Evolutionary conservation across 23 red algal species (phyloP).

Genomic region (Gracilaria vermiculophylla): DNA sequence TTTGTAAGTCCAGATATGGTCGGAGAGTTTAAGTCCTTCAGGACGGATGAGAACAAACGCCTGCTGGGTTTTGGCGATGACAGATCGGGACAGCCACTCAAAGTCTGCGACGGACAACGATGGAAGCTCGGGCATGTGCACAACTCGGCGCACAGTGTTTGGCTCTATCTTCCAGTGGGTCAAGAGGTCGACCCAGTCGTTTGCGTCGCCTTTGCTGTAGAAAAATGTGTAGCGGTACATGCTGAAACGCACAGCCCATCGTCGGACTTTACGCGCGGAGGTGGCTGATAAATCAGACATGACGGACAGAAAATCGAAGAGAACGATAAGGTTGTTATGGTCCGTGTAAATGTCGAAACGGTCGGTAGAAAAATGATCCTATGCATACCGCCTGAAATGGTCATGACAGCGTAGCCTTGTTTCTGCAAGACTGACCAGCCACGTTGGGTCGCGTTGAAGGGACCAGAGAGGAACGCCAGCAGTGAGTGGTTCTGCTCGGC

Average conservation of each 20-base stretch:
- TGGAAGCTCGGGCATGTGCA: slow-evolving; percentile 12
- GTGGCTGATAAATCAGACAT: slow-evolving; percentile 23
- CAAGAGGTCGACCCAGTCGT: slow-evolving; percentile 35
- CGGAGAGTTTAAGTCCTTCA: background rate
- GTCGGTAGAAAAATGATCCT: background rate
- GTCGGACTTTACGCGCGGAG: slow-evolving; percentile 22
- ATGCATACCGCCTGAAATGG: slow-evolving; percentile 16
- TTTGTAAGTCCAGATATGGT: slow-evolving; percentile 10
- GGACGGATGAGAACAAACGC: background rate
- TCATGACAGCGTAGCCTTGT: slow-evolving; percentile 14
- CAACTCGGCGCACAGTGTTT: background rate
- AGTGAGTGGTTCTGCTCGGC: background rate
- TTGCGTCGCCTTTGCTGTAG: slow-evolving; percentile 54
- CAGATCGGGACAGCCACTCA: background rate
- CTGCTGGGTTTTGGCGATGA: slow-evolving; percentile 13
- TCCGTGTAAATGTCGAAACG: slow-evolving; percentile 25
- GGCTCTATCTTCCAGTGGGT: background rate
- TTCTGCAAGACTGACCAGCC: slow-evolving; percentile 43
- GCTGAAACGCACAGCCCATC: slow-evolving; percentile 21
- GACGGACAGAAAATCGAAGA: slow-evolving; percentile 42
- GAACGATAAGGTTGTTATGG: slow-evolving; percentile 56
- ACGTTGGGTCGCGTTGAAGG: slow-evolving; percentile 44
- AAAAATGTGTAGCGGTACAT: slow-evolving; percentile 44
- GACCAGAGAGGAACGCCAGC: slow-evolving; percentile 1
- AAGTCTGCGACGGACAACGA: slow-evolving; percentile 6